These are phyloP conservation scores for Kodamaea fungicola DNA, from an alignment of 1,139 yeast genomes.

Conservation along the genomic window DNA sequence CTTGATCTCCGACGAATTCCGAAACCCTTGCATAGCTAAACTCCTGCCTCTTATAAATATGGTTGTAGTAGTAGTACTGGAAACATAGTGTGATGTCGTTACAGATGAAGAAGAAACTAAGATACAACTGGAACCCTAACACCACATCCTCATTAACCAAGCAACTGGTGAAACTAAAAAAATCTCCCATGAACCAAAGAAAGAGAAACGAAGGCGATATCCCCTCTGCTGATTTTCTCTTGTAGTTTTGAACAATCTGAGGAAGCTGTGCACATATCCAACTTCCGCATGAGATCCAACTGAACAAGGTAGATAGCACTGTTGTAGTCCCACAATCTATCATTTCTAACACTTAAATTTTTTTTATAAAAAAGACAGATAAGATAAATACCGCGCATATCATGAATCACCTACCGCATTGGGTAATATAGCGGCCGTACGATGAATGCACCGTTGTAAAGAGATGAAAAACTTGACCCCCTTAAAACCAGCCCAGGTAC, in stretches of 20 bases:
- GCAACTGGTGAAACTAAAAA: constrained; percentile 77
- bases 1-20: constrained; percentile 5
- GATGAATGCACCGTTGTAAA: no score
- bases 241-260: constrained; percentile 74
- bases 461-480: no score
- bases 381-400: no score
- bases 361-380: not conserved
- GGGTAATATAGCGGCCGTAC: no score
- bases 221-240: constrained; percentile 80
- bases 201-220: constrained; percentile 71
- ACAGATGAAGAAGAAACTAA: constrained; percentile 70
- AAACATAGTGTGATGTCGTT: constrained; percentile 70
- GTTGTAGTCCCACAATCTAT: constrained; percentile 6
- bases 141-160: constrained; percentile 61
- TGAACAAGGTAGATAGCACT: constrained; percentile 27
- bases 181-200: constrained; percentile 85
- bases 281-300: constrained; percentile 36
- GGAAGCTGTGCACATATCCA: constrained; percentile 92
- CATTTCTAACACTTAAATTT: constrained; percentile 2
- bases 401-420: no score
- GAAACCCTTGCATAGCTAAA: constrained; percentile 8
- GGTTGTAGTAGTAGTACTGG: constrained; percentile 73
- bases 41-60: constrained; percentile 22
- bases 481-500: no score
- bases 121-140: constrained; percentile 68